These are phyloP conservation scores for Fusarium coicis DNA, from an alignment of 2,329 filamentous ascomycete genomes.

Conservation along the genomic window DNA sequence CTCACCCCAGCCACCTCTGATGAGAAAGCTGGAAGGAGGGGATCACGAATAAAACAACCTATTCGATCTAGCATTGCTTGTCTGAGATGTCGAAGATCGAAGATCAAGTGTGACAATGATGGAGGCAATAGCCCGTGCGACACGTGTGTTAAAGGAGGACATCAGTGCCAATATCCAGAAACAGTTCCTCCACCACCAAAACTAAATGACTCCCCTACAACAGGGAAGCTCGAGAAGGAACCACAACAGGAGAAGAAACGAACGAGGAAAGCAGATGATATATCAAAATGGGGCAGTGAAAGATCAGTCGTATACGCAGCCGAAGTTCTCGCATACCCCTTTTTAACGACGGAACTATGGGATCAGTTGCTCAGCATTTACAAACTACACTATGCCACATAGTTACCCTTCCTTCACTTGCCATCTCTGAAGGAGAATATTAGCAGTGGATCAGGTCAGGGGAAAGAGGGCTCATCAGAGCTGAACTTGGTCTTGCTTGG, in stretches of 20 bases:
- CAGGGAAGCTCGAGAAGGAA: background rate
- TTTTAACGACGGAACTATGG: slow-evolving; percentile 74
- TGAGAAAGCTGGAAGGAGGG: slow-evolving; percentile 27
- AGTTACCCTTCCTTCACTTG: slow-evolving; percentile 77
- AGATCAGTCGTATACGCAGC: slow-evolving; percentile 53
- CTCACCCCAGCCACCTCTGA: slow-evolving; percentile 6
- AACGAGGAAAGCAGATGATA: background rate
- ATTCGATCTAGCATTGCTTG: slow-evolving; percentile 87
- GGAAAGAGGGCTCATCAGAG: background rate
- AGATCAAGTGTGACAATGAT: slow-evolving; percentile 88
- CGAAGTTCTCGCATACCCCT: slow-evolving; percentile 69
- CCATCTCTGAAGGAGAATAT: slow-evolving; percentile 12
- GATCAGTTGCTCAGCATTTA: slow-evolving; percentile 76
- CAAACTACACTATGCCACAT: slow-evolving; percentile 76
- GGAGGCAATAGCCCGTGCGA: slow-evolving; percentile 78
- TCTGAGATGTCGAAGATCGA: slow-evolving; percentile 78
- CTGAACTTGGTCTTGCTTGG: slow-evolving; percentile 13
- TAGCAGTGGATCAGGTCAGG: background rate
- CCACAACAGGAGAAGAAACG: slow-evolving; percentile 8
- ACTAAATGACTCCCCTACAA: slow-evolving; percentile 50
- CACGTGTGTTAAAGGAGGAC: slow-evolving; percentile 76
- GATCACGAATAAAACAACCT: slow-evolving; percentile 50
- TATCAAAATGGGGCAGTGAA: background rate
- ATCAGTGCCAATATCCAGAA: slow-evolving; percentile 78
- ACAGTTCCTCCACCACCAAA: slow-evolving; percentile 50